Percentiles rank a stretch among this genome's conserved stretches.
phyloP scores from a whole-genome alignment of 345 rosid species.

The Iberis pinnata region DNA sequence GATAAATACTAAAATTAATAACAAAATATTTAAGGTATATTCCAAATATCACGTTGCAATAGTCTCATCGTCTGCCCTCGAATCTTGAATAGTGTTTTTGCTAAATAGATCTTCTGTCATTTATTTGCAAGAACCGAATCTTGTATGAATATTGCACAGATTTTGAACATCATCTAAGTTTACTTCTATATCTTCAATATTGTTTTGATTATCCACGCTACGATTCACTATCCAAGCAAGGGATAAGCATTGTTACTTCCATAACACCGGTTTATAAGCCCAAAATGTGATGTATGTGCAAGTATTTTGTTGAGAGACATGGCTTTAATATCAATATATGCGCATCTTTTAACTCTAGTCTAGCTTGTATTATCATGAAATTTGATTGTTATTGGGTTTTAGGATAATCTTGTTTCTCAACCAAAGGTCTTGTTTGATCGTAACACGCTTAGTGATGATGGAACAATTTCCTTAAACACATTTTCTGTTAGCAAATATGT shows the following conservation, averaged over 20 bases:
- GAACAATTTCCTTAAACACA: constrained; percentile 62
- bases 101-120: too few species aligned
- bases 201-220: constrained; percentile 85
- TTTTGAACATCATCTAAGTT: too few species aligned
- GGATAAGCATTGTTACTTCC: constrained; percentile 73
- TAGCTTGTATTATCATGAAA: constrained; percentile 6
- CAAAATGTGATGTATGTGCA: constrained; percentile 67
- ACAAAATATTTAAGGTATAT: too few species aligned
- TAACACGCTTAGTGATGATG: constrained; percentile 72
- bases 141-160: too few species aligned
- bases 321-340: constrained; percentile 2
- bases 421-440: constrained; percentile 84
- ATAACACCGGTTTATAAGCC: constrained; percentile 86
- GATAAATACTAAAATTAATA: too few species aligned
- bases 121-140: too few species aligned
- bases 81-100: too few species aligned
- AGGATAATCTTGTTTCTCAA: constrained; percentile 69
- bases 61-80: too few species aligned
- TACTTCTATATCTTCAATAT: too few species aligned
- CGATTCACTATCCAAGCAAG: constrained; percentile 52
- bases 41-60: too few species aligned
- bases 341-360: not conserved
- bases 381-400: constrained; percentile 20
- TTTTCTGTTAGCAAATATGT: constrained; percentile 67
- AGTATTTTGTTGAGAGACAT: constrained; percentile 28